phyloP scores from a whole-genome alignment of 108 stramenopile genomes.

The Schizochytrium sp. region DNA sequence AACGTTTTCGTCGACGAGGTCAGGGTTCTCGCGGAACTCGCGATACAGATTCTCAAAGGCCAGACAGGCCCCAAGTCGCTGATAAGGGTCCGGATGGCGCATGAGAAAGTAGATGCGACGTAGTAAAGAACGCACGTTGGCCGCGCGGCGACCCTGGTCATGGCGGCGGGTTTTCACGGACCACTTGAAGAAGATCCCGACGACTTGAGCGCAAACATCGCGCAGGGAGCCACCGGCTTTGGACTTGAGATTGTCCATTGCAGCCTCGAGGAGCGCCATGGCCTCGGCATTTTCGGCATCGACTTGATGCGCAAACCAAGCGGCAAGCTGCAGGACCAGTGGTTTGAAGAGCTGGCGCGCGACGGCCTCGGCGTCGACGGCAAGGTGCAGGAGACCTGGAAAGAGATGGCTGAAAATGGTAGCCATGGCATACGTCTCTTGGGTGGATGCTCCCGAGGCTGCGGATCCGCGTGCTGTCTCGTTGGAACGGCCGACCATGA shows the following conservation, averaged over 20 bases:
- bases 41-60: background rate
- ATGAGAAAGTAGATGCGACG: background rate
- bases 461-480: background rate
- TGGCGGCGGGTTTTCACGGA: background rate
- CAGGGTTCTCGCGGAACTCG: background rate
- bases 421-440: background rate
- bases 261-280: background rate
- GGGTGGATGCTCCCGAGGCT: background rate
- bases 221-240: background rate
- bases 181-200: slow-evolving; percentile 19
- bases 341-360: slow-evolving; percentile 5
- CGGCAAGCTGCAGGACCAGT: background rate
- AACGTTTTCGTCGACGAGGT: background rate
- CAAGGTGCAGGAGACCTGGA: background rate
- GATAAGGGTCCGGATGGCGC: slow-evolving; percentile 13
- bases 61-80: background rate
- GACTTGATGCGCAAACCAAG: background rate
- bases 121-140: background rate
- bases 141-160: background rate
- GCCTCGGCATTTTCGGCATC: background rate
- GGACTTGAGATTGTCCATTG: background rate
- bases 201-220: background rate
- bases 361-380: background rate
- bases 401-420: background rate
- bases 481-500: background rate